phyloP scores from a whole-genome alignment of 2,329 filamentous ascomycete genomes.

The Colletotrichum sp. region DNA sequence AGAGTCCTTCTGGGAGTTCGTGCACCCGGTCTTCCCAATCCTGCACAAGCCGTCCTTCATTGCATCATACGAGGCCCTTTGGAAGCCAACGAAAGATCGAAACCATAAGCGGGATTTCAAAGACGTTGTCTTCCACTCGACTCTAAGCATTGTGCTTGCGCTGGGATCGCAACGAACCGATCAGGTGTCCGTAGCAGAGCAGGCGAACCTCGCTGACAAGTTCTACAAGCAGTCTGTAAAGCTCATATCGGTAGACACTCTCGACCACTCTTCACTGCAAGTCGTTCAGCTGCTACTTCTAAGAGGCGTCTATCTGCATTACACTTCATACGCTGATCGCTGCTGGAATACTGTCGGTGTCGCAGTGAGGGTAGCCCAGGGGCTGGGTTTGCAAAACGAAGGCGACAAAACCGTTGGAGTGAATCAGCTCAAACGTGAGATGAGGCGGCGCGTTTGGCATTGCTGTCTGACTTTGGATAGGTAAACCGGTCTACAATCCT shows the following conservation, averaged over 20 bases:
- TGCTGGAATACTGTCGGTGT: conserved; percentile 35
- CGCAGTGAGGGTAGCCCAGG: conserved; percentile 32
- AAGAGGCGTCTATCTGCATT: conserved; percentile 31
- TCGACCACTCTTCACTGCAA: conserved; percentile 28
- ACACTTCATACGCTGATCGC: conserved; percentile 28
- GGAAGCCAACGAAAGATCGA: not conserved
- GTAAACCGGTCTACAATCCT: conserved; percentile 10
- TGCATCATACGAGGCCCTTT: conserved; percentile 8
- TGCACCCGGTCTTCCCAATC: conserved; percentile 23
- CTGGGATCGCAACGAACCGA: conserved; percentile 30
- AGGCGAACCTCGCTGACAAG: conserved; percentile 21
- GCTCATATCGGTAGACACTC: conserved; percentile 28
- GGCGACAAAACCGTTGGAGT: not conserved
- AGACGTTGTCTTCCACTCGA: conserved; percentile 25
- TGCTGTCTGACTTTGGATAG: conserved; percentile 31
- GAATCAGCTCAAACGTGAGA: conserved; percentile 31
- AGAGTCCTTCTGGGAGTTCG: conserved; percentile 20
- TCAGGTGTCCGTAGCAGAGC: not conserved
- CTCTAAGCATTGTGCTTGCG: conserved; percentile 34
- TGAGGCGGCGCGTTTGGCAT: conserved; percentile 33
- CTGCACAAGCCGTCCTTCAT: conserved; percentile 18
- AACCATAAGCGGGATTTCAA: not conserved
- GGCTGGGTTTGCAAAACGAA: conserved; percentile 29
- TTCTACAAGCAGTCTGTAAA: conserved; percentile 31
- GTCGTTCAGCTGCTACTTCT: conserved; percentile 34